Percentiles rank a stretch among this genome's conserved stretches.
These are phyloP conservation scores for Pseudotsuga menziesii DNA, from an alignment of 75 land plant species.

Conservation along the genomic window DNA sequence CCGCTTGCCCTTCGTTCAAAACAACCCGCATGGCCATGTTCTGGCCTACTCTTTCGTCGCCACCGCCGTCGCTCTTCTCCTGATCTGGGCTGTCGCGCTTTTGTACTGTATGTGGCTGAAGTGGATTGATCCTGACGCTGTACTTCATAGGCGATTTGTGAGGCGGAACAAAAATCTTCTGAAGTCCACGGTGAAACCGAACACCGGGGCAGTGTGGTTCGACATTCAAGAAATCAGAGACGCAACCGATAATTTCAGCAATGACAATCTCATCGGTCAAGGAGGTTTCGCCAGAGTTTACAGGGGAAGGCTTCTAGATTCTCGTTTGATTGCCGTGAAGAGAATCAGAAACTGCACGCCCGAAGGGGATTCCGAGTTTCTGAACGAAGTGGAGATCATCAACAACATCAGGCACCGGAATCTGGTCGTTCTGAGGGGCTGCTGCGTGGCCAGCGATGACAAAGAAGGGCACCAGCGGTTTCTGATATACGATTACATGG, in stretches of 20 bases:
- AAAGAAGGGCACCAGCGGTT: constrained; percentile 18
- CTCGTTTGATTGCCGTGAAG: too few species aligned
- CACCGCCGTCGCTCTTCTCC: constrained; percentile 8
- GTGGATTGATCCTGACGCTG: neutral
- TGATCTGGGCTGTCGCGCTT: neutral
- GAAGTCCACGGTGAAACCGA: neutral
- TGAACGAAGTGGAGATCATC: too few species aligned
- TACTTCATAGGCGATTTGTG: constrained; percentile 13
- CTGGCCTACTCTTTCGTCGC: constrained; percentile 16
- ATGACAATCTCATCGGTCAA: constrained; percentile 20
- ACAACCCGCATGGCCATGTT: neutral
- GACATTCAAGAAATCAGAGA: constrained; percentile 22
- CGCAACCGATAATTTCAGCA: constrained; percentile 34
- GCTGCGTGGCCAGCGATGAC: constrained; percentile 19
- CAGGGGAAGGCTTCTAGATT: constrained; percentile 21
- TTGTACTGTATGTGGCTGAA: constrained; percentile 9
- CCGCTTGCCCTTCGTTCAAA: constrained; percentile 10
- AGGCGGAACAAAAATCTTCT: constrained; percentile 6
- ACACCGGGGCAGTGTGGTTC: constrained; percentile 10
- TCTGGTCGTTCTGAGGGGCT: constrained; percentile 26
- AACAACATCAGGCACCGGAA: too few species aligned
- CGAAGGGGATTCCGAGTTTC: too few species aligned
- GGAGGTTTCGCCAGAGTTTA: constrained; percentile 35
- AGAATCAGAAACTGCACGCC: too few species aligned
- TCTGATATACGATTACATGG: constrained; percentile 29